Evolutionary conservation across 257 asterid genomes (phyloP).

Genomic region (Nicotiana undulata): DNA sequence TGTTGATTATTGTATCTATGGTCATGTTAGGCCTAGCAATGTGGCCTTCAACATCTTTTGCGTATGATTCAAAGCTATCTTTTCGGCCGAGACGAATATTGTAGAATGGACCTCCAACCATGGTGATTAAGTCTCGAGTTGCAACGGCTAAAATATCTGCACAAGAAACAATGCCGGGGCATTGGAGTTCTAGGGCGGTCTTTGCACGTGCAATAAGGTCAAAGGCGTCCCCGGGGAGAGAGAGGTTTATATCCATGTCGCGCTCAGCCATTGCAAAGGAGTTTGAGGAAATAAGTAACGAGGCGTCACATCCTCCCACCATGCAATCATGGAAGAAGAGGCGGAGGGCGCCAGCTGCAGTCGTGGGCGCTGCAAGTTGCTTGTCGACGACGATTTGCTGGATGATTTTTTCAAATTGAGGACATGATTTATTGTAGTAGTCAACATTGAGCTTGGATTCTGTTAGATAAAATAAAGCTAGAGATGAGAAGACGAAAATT

Average conservation of each 20-base stretch:
- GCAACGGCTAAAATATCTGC: conserved; percentile 75
- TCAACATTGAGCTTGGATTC: conserved; percentile 35
- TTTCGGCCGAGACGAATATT: conserved; percentile 51
- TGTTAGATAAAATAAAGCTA: conserved; percentile 15
- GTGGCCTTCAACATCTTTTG: conserved; percentile 61
- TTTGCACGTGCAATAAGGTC: conserved; percentile 58
- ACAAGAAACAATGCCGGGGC: conserved; percentile 80
- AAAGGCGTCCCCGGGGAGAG: conserved; percentile 87
- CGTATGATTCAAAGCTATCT: conserved; percentile 40
- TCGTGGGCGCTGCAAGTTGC: conserved; percentile 60
- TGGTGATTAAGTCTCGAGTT: conserved; percentile 54
- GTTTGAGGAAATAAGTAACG: conserved; percentile 61
- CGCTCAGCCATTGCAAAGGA: conserved; percentile 47
- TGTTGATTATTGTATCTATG: conserved; percentile 31
- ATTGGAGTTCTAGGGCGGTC: conserved; percentile 60
- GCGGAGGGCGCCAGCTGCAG: conserved; percentile 86
- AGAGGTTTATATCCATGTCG: conserved; percentile 50
- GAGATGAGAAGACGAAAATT: conserved; percentile 23
- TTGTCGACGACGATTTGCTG: conserved; percentile 49
- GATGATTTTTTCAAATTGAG: conserved; percentile 40
- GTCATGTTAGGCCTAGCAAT: conserved; percentile 64
- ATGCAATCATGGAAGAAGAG: conserved; percentile 90
- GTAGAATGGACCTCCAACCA: conserved; percentile 81
- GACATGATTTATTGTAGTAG: conserved; percentile 63
- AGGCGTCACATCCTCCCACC: conserved; percentile 86